A percentile compares a stretch with the other conserved stretches of the same genome.
Conservation (phyloP, 352 stramenopile genomes). For the Peronospora tabacina region DNA sequence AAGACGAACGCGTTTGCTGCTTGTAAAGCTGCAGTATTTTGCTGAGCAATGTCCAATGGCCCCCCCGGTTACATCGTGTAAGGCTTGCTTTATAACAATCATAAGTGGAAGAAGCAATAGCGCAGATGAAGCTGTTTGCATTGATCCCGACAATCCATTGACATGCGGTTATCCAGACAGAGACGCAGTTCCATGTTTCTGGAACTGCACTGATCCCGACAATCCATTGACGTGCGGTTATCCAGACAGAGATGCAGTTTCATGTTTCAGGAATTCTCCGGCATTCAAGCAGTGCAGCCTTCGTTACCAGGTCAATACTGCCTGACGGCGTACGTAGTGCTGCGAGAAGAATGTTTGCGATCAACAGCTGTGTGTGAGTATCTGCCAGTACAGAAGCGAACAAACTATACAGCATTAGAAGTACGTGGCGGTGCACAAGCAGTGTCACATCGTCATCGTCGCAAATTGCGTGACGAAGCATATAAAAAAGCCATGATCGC, state of each 20-base stretch:
- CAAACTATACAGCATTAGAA: slow-evolving; percentile 77
- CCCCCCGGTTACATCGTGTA: slow-evolving; percentile 19
- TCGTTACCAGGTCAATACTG: slow-evolving; percentile 49
- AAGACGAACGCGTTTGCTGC: slow-evolving; percentile 40
- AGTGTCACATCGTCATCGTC: slow-evolving; percentile 58
- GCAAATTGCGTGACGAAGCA: slow-evolving; percentile 57
- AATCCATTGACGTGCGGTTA: slow-evolving; percentile 6
- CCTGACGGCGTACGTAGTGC: slow-evolving; percentile 45
- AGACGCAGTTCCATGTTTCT: slow-evolving; percentile 17
- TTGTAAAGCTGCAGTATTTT: slow-evolving; percentile 31
- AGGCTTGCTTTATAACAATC: slow-evolving; percentile 27
- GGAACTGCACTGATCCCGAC: slow-evolving; percentile 27
- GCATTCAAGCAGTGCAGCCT: slow-evolving; percentile 58
- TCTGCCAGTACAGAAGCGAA: slow-evolving; percentile 69
- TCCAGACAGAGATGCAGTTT: slow-evolving; percentile 5
- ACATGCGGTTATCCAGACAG: slow-evolving; percentile 2
- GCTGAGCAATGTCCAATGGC: slow-evolving; percentile 36
- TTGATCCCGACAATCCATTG: slow-evolving; percentile 6
- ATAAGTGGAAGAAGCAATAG: slow-evolving; percentile 37
- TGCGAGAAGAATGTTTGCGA: slow-evolving; percentile 50
- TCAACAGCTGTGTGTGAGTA: slow-evolving; percentile 65
- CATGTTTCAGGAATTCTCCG: slow-evolving; percentile 28
- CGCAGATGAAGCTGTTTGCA: slow-evolving; percentile 14
- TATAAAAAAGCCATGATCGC: slow-evolving; percentile 77
- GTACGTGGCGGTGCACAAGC: slow-evolving; percentile 68